Conservation (phyloP, 352 stramenopile species). For the Pythium biforme region DNA sequence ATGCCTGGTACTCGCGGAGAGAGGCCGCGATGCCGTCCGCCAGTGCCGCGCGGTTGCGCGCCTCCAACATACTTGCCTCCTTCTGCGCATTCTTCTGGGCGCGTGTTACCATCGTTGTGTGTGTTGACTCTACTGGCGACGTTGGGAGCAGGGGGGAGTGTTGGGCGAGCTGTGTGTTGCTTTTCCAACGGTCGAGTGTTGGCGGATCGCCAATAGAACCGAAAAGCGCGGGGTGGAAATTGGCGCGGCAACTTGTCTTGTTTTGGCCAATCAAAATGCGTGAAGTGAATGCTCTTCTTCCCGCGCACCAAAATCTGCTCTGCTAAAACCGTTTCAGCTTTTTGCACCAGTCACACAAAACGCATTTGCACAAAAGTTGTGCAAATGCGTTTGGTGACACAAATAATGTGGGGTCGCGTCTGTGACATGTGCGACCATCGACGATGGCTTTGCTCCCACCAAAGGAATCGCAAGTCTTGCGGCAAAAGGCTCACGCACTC, state of each 20-base stretch:
- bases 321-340: background rate
- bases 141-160: background rate
- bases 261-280: conserved; percentile 20
- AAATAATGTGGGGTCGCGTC: background rate
- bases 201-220: conserved; percentile 15
- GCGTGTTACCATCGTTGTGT: conserved; percentile 21
- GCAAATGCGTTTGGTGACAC: conserved; percentile 1
- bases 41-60: conserved; percentile 12
- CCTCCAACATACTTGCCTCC: conserved; percentile 7
- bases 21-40: conserved; percentile 22
- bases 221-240: conserved; percentile 15
- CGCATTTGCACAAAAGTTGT: background rate
- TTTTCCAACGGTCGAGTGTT: conserved; percentile 7
- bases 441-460: too few relatives aligned
- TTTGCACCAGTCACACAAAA: background rate
- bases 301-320: background rate
- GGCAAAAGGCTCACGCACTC: too few relatives aligned
- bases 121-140: background rate
- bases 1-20: background rate
- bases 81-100: conserved; percentile 16
- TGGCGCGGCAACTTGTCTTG: background rate
- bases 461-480: too few relatives aligned
- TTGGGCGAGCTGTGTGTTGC: background rate
- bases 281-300: background rate
- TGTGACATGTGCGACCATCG: too few relatives aligned